Percentiles rank a stretch among this genome's conserved stretches.
phyloP scores from a whole-genome alignment of 805 yeast genomes.

The Saccharomyces paradoxus region DNA sequence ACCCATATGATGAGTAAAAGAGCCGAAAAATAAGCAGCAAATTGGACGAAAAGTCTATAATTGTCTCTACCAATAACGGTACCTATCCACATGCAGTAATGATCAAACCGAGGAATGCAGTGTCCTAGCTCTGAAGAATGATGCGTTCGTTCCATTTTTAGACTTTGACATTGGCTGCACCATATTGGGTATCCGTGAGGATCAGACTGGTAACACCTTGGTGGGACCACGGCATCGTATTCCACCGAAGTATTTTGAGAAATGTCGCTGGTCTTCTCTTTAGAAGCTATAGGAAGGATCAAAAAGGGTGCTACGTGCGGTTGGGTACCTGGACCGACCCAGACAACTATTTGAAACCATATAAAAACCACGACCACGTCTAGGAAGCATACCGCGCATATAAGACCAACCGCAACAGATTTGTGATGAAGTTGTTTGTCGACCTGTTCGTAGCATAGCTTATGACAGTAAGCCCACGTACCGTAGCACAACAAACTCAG shows the following conservation, averaged over 20 bases:
- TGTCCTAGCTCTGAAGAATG: conserved; percentile 50
- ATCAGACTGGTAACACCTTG: conserved; percentile 60
- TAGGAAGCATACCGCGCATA: conserved; percentile 10
- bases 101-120: conserved; percentile 76
- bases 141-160: conserved; percentile 61
- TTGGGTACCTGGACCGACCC: conserved; percentile 23
- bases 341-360: conserved; percentile 17
- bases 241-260: background rate
- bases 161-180: conserved; percentile 58
- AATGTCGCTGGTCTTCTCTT: background rate
- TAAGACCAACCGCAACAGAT: conserved; percentile 20
- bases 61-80: conserved; percentile 61
- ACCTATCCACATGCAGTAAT: conserved; percentile 75
- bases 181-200: conserved; percentile 66
- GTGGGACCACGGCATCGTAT: conserved; percentile 35
- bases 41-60: conserved; percentile 51
- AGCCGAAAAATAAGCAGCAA: conserved; percentile 32
- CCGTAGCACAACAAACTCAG: conserved; percentile 33
- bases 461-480: conserved; percentile 38
- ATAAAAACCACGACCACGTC: conserved; percentile 6
- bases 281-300: conserved; percentile 6
- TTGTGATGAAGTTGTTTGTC: conserved; percentile 7
- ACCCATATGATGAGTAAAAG: conserved; percentile 36
- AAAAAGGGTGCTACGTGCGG: conserved; percentile 21
- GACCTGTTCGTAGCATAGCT: conserved; percentile 34